Percentiles rank a stretch among this genome's conserved stretches.
phyloP scores from a whole-genome alignment of 441 rosid genomes.

The Theobroma grandiflorum region DNA sequence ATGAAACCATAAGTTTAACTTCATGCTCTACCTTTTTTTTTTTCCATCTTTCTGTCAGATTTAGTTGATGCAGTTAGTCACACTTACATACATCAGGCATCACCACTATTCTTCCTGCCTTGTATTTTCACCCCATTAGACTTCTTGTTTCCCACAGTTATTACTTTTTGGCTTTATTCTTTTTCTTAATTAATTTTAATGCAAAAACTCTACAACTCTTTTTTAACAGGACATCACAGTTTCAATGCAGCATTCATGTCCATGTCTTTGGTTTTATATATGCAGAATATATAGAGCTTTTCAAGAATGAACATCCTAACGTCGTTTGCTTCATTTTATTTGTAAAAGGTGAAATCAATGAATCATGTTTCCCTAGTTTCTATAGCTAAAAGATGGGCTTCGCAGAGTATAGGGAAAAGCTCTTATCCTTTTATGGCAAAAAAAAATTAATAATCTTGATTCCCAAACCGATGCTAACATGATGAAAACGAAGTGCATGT shows the following conservation, averaged over 20 bases:
- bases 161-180: not conserved
- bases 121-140: not conserved
- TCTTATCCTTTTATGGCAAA: not conserved
- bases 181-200: too few species aligned
- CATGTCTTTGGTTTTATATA: not conserved
- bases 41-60: not conserved
- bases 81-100: not conserved
- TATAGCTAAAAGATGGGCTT: not conserved
- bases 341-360: not conserved
- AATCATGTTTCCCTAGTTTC: not conserved
- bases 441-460: not conserved
- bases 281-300: not conserved
- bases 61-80: constrained; percentile 5
- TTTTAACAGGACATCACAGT: too few species aligned
- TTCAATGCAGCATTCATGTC: too few species aligned
- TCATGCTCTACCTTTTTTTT: not conserved
- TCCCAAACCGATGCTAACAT: not conserved
- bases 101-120: not conserved
- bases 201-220: too few species aligned
- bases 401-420: not conserved
- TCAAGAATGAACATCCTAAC: not conserved
- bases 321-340: not conserved
- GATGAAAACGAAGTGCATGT: constrained; percentile 16
- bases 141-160: not conserved
- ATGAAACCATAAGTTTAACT: not conserved